Percentiles rank a stretch among this genome's conserved stretches.
These are phyloP conservation scores for Backusella circina DNA, from an alignment of 192 early-diverging fungal genomes.

Conservation along the genomic window DNA sequence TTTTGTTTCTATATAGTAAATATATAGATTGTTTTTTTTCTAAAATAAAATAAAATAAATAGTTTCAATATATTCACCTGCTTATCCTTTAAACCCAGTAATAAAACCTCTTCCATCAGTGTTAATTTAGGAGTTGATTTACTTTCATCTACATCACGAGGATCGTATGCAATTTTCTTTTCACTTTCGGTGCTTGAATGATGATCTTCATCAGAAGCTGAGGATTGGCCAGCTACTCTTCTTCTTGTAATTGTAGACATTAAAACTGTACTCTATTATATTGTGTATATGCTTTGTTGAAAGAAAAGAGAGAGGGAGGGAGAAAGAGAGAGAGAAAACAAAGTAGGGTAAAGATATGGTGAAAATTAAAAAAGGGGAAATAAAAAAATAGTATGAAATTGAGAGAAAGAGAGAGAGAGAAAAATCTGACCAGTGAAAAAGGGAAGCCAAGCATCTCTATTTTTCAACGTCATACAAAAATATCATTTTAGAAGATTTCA, in stretches of 20 bases:
- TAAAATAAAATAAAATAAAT: background rate
- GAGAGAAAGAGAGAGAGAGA: background rate
- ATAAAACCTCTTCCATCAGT: conserved; percentile 93
- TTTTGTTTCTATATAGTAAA: background rate
- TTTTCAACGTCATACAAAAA: background rate
- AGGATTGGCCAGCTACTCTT: conserved; percentile 17
- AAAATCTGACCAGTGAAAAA: background rate
- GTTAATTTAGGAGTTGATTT: conserved; percentile 65
- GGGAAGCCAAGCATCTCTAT: background rate
- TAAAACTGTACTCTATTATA: background rate
- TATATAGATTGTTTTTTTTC: background rate
- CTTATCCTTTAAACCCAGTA: conserved; percentile 92
- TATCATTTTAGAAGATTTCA: background rate
- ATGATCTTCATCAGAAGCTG: conserved; percentile 5
- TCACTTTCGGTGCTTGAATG: conserved; percentile 7
- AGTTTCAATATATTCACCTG: conserved; percentile 49
- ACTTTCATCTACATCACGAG: conserved; percentile 49
- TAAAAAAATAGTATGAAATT: background rate
- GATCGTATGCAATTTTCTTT: conserved; percentile 49
- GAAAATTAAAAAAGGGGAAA: conserved; percentile 8
- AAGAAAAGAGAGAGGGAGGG: background rate
- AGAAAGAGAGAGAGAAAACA: background rate
- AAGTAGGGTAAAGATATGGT: background rate
- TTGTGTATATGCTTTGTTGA: background rate
- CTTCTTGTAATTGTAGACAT: conserved; percentile 32